Evolutionary conservation across 2,329 filamentous ascomycete species (phyloP), one percentile per base, ranked within the genome.

Genomic region (Chrysosphaeria jannelii): DNA sequence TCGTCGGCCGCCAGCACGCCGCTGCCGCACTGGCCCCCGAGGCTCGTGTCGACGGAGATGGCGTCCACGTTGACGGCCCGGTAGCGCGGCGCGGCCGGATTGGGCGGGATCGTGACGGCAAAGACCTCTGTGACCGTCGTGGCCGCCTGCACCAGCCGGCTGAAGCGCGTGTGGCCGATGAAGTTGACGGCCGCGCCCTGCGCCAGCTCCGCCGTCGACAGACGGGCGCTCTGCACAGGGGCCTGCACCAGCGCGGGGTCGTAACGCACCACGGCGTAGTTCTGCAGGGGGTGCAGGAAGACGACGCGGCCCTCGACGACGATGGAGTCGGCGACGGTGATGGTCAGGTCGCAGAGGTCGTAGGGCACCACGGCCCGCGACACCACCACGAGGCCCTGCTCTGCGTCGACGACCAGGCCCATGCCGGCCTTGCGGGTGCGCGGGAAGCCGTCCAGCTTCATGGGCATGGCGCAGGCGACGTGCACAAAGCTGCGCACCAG

Each of bases 391-490:
- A 97, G 55, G 10, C 85, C 85, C 47, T 91, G 81, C 29, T 88
- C 76, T 1, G 88, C 85, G 44, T 97, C 85, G 30, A 97, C 74
- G n/a, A 97, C 81, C 18, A 97, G 50, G 19, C 85, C 85, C 53
- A 90, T 91, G 1, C 85, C 85, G 48, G 78, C 85, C 46, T 89
- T 85, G 23, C 78, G 60, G 33, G 85, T 76, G 42, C 85, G 75
- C 5, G 85, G 88, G 41, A 90, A 97, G n/a, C 85, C 85, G 40
- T 97, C 85, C 7, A 97, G 57, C 51, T 93, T 93, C 30, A 97
- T 51, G 0, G 85, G 85, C 68, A 97, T 81, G 13, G 68, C 72
- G 35, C 79, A 89, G 31, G 74, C 69, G 26, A 97, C 71, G 19
- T 85, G 70, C 13, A 97, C 81, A 40, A 97, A 93, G 39, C 79